Evolutionary conservation across 2,329 filamentous ascomycete species (phyloP).

Genomic region (Cytospora schulzeri): DNA sequence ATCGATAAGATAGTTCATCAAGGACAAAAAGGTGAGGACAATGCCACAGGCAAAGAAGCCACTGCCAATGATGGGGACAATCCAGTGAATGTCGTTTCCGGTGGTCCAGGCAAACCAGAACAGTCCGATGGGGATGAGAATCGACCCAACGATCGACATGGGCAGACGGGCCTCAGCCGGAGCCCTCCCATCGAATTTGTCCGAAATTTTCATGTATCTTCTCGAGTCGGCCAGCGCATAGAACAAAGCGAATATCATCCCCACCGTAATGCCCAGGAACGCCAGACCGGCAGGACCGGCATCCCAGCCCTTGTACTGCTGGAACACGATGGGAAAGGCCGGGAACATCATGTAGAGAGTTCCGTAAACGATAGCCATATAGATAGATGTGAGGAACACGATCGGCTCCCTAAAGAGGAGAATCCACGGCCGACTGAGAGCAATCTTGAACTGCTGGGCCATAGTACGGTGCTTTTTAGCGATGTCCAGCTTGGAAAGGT

Average conservation of each 20-base stretch:
- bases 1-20: conserved; percentile 60
- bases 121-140: conserved; percentile 64
- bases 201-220: conserved; percentile 50
- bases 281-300: conserved; percentile 63
- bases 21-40: conserved; percentile 56
- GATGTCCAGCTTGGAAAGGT: conserved; percentile 55
- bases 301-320: conserved; percentile 60
- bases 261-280: conserved; percentile 69
- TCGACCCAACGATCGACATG: conserved; percentile 61
- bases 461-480: conserved; percentile 42
- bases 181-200: conserved; percentile 53
- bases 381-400: conserved; percentile 22
- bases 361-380: conserved; percentile 31
- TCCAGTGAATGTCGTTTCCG: conserved; percentile 51
- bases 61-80: conserved; percentile 44
- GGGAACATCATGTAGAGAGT: conserved; percentile 49
- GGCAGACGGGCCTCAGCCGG: conserved; percentile 69
- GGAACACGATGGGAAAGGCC: conserved; percentile 68
- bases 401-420: conserved; percentile 70
- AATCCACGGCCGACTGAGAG: conserved; percentile 66
- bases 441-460: conserved; percentile 56
- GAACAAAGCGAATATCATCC: conserved; percentile 61
- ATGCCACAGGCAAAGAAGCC: conserved; percentile 40
- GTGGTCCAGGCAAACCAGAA: conserved; percentile 74
- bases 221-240: conserved; percentile 60